These are phyloP conservation scores for Coleophoma crateriformis DNA, from an alignment of 2,329 filamentous ascomycete genomes.

Conservation along the genomic window DNA sequence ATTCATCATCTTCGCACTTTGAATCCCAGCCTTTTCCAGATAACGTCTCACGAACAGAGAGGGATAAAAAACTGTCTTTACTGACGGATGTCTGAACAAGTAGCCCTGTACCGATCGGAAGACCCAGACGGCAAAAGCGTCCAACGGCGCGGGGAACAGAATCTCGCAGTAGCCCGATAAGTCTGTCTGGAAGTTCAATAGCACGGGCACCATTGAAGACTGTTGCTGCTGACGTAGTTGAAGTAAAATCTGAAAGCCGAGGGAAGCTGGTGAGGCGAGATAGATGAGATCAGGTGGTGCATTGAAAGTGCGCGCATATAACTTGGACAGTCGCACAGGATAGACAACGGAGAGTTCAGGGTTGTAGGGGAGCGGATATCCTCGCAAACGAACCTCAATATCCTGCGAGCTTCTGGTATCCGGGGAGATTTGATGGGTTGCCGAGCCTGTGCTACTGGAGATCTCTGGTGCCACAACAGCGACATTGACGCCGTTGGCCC, in stretches of 20 bases:
- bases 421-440: slow-evolving; percentile 13
- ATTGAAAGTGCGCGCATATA: slow-evolving; percentile 56
- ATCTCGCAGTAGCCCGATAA: slow-evolving; percentile 64
- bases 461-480: slow-evolving; percentile 59
- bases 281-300: slow-evolving; percentile 60
- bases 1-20: slow-evolving; percentile 49
- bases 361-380: slow-evolving; percentile 66
- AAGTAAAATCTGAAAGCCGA: slow-evolving; percentile 68
- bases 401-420: slow-evolving; percentile 19
- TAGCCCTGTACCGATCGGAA: slow-evolving; percentile 61
- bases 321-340: slow-evolving; percentile 56
- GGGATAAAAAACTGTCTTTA: slow-evolving; percentile 65
- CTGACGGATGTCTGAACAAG: slow-evolving; percentile 54
- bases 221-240: slow-evolving; percentile 55
- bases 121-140: slow-evolving; percentile 54
- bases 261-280: slow-evolving; percentile 61
- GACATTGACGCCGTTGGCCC: slow-evolving; percentile 57
- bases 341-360: slow-evolving; percentile 66
- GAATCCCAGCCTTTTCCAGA: slow-evolving; percentile 51
- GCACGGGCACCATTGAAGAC: slow-evolving; percentile 49
- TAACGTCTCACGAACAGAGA: slow-evolving; percentile 58
- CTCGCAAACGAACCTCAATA: slow-evolving; percentile 53
- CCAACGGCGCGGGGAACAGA: slow-evolving; percentile 59
- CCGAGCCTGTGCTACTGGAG: slow-evolving; percentile 45
- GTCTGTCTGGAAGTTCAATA: slow-evolving; percentile 70